Evolutionary conservation across 495 filamentous ascomycete genomes (phyloP).

Genomic region (Massariosphaeria phaeospora): DNA sequence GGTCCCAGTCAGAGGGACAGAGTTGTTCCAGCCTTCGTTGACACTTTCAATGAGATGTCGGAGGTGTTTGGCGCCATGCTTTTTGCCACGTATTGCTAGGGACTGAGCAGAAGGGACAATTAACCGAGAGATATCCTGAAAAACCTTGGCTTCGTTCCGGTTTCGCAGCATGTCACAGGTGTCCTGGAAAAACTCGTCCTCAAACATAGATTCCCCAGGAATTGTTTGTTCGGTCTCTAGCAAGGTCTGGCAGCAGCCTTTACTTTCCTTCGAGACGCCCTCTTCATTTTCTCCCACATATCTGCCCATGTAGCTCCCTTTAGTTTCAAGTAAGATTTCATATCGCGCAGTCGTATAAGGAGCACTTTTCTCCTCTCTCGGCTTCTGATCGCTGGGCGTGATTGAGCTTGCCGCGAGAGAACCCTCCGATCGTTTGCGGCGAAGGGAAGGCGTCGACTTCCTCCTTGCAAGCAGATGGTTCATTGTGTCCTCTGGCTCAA

Average conservation of each 20-base stretch:
- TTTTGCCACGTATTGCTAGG: slow-evolving; percentile 17
- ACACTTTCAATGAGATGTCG: slow-evolving; percentile 23
- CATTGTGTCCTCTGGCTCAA: slow-evolving; percentile 7
- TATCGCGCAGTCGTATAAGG: slow-evolving; percentile 1
- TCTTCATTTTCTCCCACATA: neutral
- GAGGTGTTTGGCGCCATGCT: slow-evolving; percentile 23
- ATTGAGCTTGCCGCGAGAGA: slow-evolving; percentile 8
- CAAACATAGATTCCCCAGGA: slow-evolving; percentile 18
- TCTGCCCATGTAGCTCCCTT: slow-evolving; percentile 19
- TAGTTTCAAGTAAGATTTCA: slow-evolving; percentile 8
- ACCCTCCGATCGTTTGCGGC: slow-evolving; percentile 38
- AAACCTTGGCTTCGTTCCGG: slow-evolving; percentile 14
- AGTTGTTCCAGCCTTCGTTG: slow-evolving; percentile 33
- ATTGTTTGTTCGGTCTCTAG: slow-evolving; percentile 9
- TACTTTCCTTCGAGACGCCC: slow-evolving; percentile 11
- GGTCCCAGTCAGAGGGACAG: slow-evolving; percentile 21
- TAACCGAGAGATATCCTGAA: slow-evolving; percentile 19
- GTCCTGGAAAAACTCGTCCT: slow-evolving; percentile 14
- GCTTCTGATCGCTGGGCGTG: slow-evolving; percentile 43
- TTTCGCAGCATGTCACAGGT: slow-evolving; percentile 7
- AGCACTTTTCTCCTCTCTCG: slow-evolving; percentile 40
- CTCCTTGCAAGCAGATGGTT: slow-evolving; percentile 32
- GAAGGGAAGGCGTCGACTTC: slow-evolving; percentile 37
- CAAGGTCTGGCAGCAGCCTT: slow-evolving; percentile 7
- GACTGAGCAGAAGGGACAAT: slow-evolving; percentile 27